Evolutionary conservation across 1,284 basidiomycete genomes (phyloP), one percentile per base, ranked within the genome.

Genomic region (Cryptococcus sp.): DNA sequence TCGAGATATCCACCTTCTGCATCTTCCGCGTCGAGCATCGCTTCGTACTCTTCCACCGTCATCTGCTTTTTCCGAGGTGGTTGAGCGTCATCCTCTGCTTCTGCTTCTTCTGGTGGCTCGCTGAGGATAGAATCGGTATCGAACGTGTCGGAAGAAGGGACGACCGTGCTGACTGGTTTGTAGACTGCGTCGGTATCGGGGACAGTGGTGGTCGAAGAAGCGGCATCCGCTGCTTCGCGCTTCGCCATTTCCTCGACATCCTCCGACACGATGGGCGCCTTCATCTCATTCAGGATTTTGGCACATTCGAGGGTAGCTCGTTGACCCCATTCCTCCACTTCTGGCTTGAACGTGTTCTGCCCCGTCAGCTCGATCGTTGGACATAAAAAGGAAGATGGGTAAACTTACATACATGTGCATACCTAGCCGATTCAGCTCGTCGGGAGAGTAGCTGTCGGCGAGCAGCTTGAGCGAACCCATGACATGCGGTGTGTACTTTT

Each of bases 381-480:
- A 22, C n/a, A 34, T 34, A 22, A 40, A 3, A 16, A 22, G 33
- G 21, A 6, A 21, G 37, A 43, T 12, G 46, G 12, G n/a, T 9
- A 2, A 12, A 62, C 69, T 60, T 52, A 72, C 79, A 64, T 93
- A 93, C 36, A 93, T 74, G 19, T 76, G 71, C 74, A 83, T 87
- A 2, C 83, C 88, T 48, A 78, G 73, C 33, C 69, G 62, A 62
- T 88, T 87, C 23, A 93, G 77, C 54, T 87, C 83, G 26, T 79
- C 70, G 0, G 81, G 76, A 0, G 58, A 44, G 58, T 83, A 90
- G 48, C 82, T 85, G 31, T 78, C 73, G 1, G 86, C 86, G 23
- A 94, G 78, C 16, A 93, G 75, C 47, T 82, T 81, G 63, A 94
- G 74, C 2, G 89, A 83, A n/a, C 90, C 89, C 10, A 91, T 71